These are phyloP conservation scores for Taxawa tesnikishii DNA, from an alignment of 2,329 filamentous ascomycete genomes.

Conservation along the genomic window DNA sequence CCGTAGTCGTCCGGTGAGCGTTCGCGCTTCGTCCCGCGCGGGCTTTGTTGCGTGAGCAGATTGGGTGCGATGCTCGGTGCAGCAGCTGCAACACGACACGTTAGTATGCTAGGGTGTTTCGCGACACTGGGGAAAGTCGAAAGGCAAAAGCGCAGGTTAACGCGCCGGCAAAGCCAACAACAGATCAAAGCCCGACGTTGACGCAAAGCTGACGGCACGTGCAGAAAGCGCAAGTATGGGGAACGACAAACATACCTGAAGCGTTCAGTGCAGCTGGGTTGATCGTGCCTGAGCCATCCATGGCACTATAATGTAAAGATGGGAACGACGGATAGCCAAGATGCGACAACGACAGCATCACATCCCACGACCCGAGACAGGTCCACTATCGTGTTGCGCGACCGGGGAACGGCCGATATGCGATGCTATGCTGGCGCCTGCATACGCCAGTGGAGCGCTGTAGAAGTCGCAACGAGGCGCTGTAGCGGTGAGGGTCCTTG, in stretches of 20 bases:
- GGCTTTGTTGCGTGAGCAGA: constrained; percentile 32
- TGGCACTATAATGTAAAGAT: constrained; percentile 19
- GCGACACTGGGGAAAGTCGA: not conserved
- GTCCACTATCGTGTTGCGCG: not conserved
- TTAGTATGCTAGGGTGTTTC: no score
- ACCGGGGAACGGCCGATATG: constrained; percentile 1
- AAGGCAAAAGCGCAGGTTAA: constrained; percentile 1
- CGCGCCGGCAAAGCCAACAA: not conserved
- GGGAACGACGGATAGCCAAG: constrained; percentile 15
- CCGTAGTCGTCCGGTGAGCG: constrained; percentile 57
- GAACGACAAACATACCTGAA: constrained; percentile 55
- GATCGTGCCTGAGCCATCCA: constrained; percentile 77
- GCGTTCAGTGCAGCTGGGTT: constrained; percentile 79
- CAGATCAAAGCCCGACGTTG: constrained; percentile 1
- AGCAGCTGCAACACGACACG: no score
- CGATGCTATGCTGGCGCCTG: constrained; percentile 1
- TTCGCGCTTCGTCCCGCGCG: constrained; percentile 67
- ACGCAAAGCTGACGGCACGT: no score
- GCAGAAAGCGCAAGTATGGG: no score
- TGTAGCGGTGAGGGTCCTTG: constrained; percentile 5
- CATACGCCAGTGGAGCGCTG: no score
- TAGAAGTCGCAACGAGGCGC: no score
- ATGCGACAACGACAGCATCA: constrained; percentile 24
- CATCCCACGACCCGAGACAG: constrained; percentile 14
- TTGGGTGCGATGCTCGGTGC: constrained; percentile 6